phyloP scores from a whole-genome alignment of 768 basidiomycete species.

The Psilocybe tampanensis region DNA sequence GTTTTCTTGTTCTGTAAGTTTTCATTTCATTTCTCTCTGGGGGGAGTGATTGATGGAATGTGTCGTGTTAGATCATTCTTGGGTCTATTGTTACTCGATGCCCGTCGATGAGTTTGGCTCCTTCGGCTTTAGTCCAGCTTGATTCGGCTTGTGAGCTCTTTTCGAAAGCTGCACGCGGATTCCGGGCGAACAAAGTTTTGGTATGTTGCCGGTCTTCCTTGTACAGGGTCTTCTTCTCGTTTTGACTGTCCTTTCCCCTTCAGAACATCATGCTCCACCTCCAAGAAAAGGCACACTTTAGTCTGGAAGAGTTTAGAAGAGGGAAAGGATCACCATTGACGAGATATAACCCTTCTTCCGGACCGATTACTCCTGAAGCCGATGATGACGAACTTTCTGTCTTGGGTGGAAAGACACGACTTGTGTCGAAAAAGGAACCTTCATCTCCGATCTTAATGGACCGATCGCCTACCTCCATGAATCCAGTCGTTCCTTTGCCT shows the following conservation, averaged over 20 bases:
- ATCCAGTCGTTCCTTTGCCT: slow-evolving; percentile 74
- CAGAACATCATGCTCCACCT: slow-evolving; percentile 67
- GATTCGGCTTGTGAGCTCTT: slow-evolving; percentile 79
- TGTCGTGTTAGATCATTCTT: slow-evolving; percentile 55
- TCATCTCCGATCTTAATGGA: slow-evolving; percentile 57
- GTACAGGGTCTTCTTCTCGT: neutral
- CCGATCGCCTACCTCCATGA: slow-evolving; percentile 69
- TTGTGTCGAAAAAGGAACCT: slow-evolving; percentile 64
- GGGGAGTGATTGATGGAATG: neutral
- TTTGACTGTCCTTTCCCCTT: slow-evolving; percentile 1
- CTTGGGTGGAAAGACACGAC: slow-evolving; percentile 66
- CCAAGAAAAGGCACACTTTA: slow-evolving; percentile 66
- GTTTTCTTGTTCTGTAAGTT: slow-evolving; percentile 68
- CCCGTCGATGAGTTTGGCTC: slow-evolving; percentile 78
- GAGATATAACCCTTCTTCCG: slow-evolving; percentile 38
- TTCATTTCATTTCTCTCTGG: neutral
- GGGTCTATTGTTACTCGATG: slow-evolving; percentile 79
- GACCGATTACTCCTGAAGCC: slow-evolving; percentile 42
- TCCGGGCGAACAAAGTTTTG: slow-evolving; percentile 65
- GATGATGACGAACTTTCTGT: slow-evolving; percentile 67
- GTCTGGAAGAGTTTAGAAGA: slow-evolving; percentile 63
- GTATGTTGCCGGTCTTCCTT: slow-evolving; percentile 35
- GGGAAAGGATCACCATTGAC: slow-evolving; percentile 51
- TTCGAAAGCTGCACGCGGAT: slow-evolving; percentile 66
- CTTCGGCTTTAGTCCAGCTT: slow-evolving; percentile 71